Evolutionary conservation across 164 flowering plant species (phyloP), one percentile per base, ranked within the genome.

Genomic region (Sedum album): DNA sequence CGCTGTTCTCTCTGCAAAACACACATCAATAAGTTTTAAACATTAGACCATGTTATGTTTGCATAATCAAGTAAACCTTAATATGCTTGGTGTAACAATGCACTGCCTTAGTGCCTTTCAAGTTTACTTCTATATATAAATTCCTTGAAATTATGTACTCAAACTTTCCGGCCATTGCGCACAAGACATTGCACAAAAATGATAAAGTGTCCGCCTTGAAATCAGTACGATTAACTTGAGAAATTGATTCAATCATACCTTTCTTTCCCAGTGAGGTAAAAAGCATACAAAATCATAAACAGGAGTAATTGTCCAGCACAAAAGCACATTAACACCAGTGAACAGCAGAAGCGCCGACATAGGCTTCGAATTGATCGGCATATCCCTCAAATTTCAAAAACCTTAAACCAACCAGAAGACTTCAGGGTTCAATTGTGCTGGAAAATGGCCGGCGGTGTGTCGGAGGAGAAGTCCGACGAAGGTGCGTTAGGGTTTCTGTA

Each of bases 281-380:
- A 86, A 88, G 82, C 90, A 86, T 11, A 88, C 87, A 66, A 84
- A 86, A 76, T 88, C 93, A 70, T 86, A 88, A 62, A 88, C 88
- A 8, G 88, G 85, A 60, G 82, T 72, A 42, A 88, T 83, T 36
- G 88, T 82, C 39, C 82, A 71, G 28, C 79, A 76, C 75, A 88
- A 66, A 66, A 82, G 71, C 18, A 44, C 76, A 74, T 88, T 86
- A 23, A 88, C 76, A 23, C 89, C 92, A 41, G 88, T 83, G 72
- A 85, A 87, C 70, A 84, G 17, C 79, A 87, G 75, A 11, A 87
- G 83, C 0, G 79, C 85, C 9, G 85, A 60, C 89, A 87, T 78
- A 5, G 92, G 92, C 36, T 84, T 74, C 6, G 85, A 80, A 64
- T 74, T 76, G 65, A 85, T 87, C 0, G 92, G 89, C 89, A 82